Conservation (phyloP, 305 asterid genomes). For the Solanum aculeatissimum region DNA sequence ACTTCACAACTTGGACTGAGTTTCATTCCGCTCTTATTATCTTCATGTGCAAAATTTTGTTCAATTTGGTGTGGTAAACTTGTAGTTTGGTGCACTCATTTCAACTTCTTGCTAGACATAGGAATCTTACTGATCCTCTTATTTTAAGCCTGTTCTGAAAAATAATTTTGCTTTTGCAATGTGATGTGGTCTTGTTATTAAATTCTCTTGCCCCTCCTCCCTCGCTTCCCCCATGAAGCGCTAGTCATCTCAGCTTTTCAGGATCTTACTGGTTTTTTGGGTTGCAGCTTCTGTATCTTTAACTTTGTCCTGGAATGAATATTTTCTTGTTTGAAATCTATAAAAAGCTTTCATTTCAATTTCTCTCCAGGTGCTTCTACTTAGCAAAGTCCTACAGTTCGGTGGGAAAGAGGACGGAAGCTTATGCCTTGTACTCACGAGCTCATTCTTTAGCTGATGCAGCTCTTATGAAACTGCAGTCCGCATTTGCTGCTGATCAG, state of each 20-base stretch:
- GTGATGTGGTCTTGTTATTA: not conserved
- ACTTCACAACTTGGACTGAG: not conserved
- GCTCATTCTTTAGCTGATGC: slow-evolving; percentile 63
- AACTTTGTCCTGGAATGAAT: not conserved
- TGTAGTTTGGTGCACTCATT: not conserved
- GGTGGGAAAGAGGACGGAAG: slow-evolving; percentile 95
- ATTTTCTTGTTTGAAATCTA: not conserved
- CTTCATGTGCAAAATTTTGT: not conserved
- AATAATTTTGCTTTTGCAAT: not conserved
- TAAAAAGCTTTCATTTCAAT: slow-evolving; percentile 6
- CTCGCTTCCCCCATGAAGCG: not conserved
- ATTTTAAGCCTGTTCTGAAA: not conserved
- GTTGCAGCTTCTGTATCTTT: not conserved
- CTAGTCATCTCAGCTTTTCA: not conserved
- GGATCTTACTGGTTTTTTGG: not conserved
- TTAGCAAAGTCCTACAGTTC: slow-evolving; percentile 90
- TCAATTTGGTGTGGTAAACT: not conserved
- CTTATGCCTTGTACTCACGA: slow-evolving; percentile 64
- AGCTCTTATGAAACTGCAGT: slow-evolving; percentile 55
- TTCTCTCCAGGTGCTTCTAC: slow-evolving; percentile 82
- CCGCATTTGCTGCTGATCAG: slow-evolving; percentile 45
- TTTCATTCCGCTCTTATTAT: not conserved
- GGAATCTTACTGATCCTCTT: not conserved
- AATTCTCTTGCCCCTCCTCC: not conserved
- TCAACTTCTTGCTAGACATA: not conserved